Base-by-base conservation (phyloP, 129 eudicot genomes). In the Saposhnikovia divaricata region DNA sequence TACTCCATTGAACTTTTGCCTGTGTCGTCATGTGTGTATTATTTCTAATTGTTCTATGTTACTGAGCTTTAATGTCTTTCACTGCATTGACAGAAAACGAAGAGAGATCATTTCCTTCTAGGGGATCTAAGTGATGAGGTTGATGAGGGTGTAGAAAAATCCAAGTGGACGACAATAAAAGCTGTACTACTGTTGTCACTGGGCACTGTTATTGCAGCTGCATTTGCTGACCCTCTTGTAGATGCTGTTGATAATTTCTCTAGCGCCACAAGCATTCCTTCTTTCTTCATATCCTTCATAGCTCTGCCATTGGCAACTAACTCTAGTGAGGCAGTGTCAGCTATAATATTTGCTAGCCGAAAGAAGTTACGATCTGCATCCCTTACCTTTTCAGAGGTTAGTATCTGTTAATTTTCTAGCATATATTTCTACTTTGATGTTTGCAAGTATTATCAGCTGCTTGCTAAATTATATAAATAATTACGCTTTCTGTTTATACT, bases 251-350 rank as follows among this genome's bases (percentile, higher is more conserved):
- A 89, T 76, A 88, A 84, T 80, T 96, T 96, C 83, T 96, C 99
- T 38, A 37, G 39, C 47, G 99, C 99, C 25, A 90, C 99, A n/a
- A 82, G 91, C 75, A 96, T 96, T 31, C 99, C 99, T 14, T 80
- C 97, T 6, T 96, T 96, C 84, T 96, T 96, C 90, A 90, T 96
- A 75, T 96, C 99, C 18, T 96, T 96, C 69, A 88, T 96, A 74
- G 95, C 87, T 21, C 86, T 96, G 46, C 99, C 99, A 6, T 57
- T 96, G 61, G 99, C 98, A 25, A 96, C 98, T 68, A 96, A 92
- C 85, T 96, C 99, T 28, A 88, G 97, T 78, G 99, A 96, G 83
- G 99, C 99, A 0, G 98, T 92, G 3, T 92, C 99, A 25, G 98
- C 99, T n/a, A 85, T 96, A 50, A 92, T 90, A 77, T 96, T 90